Evolutionary conservation across 352 stramenopile species (phyloP), one percentile per base, ranked within the genome.

Genomic region (Globisporangium splendens): DNA sequence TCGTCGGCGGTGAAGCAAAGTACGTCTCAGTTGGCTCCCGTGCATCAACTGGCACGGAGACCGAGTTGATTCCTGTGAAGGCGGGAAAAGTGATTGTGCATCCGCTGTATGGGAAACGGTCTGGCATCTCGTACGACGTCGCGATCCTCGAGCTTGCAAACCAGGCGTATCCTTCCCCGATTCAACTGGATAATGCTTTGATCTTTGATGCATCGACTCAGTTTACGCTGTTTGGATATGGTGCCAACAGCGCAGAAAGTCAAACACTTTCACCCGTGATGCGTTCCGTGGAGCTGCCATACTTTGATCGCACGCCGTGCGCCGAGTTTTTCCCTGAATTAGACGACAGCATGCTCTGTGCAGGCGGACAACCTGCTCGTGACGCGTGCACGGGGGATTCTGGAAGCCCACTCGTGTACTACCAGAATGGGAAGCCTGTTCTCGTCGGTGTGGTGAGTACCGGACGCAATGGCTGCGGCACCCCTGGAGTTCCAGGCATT

Each of bases 371-470:
- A 42, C 43, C 62, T 13, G 69, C 60, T 14, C 56, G 67, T 1
- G 72, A 80, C 43, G 69, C 72, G 1, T 80, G 72, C 55, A 74
- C 69, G 11, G 72, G 72, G 8, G 72, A 80, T 59, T 80, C 72
- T 1, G 72, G 72, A 3, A 66, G 68, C 42, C 72, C 72, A 14
- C 44, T 80, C 3, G 60, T 77, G 33, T 57, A 56, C 1, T 49
- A 68, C 18, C 47, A 58, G n/a, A 44, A 63, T 12, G 62, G 60
- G 28, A 58, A 50, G 1, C 63, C 68, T 1, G 44, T 63, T 15
- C 59, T 77, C 17, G 68, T 80, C 11, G 72, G 72, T 14, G 60
- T 80, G 20, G 72, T 80, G 38, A 80, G 72, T 52, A 74, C 62
- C 18, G 72, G 72, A 8, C 57, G 66, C 38, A 72, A 69, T 56